Base-by-base conservation (phyloP, 164 flowering plant species). In the Sedum album region DNA sequence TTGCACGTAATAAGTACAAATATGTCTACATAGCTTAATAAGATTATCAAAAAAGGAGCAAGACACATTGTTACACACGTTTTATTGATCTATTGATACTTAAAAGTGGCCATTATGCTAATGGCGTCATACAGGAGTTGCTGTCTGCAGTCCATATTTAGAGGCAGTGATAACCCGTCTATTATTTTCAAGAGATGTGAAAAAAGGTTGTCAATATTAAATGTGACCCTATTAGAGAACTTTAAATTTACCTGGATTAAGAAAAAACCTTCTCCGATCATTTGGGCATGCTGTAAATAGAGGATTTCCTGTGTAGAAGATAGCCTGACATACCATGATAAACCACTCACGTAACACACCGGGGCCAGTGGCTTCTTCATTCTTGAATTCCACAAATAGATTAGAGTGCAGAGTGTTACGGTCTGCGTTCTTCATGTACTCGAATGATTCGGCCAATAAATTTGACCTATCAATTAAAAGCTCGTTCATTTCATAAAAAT, bases 351-450 rank as follows among this genome's bases (percentile, higher is more conserved):
- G 74, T 76, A 91, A 68, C 0, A 93, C 98, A 65, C 98, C 98
- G 66, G 94, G 96, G 21, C 98, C 98, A 0, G 96, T 91, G 35
- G 97, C 98, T 78, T 91, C 98, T 79, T 93, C 98, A 79, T 89
- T 86, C 75, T 91, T 91, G 79, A 93, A 93, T 76, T 91, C 91
- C 87, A 93, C 80, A 63, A 88, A 89, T 51, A 93, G 76, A 49
- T 88, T 88, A 70, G 75, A 73, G 68, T 80, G 94, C 63, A 91
- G 68, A 5, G 83, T 41, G 0, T 78, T 79, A 35, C 80, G 76
- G 5, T 80, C 80, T 31, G 96, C 91, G 35, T 63, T 73, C 38
- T 69, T 75, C 68, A 93, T 83, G 74, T 89, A 91, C 78, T 87
- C 90, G 65, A 85, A 93, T n/a, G 98, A 93, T 73, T 88, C 96